Conservation (phyloP, 1,139 yeast genomes). For the Sugiyamaella neomexicana region DNA sequence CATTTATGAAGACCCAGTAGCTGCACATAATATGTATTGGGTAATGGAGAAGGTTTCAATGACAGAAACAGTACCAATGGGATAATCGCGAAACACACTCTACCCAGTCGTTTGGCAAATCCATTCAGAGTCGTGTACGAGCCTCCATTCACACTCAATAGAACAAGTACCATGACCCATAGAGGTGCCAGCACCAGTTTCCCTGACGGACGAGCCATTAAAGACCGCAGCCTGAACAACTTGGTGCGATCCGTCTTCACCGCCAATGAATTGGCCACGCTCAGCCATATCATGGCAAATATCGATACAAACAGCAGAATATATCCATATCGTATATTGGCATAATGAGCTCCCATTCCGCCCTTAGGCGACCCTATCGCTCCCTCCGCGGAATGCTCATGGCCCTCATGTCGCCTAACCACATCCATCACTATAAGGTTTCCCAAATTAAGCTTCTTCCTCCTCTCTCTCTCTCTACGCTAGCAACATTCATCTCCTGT, state of each 20-base stretch:
- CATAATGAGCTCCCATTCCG: constrained; percentile 36
- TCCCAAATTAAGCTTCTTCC: neutral
- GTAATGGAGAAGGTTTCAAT: constrained; percentile 60
- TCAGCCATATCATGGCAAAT: constrained; percentile 31
- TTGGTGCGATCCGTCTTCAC: constrained; percentile 19
- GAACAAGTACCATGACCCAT: constrained; percentile 38
- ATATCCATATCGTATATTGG: constrained; percentile 53
- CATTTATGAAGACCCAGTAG: constrained; percentile 71
- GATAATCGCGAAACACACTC: constrained; percentile 63
- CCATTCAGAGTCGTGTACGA: constrained; percentile 22
- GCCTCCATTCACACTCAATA: neutral
- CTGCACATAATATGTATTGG: constrained; percentile 56
- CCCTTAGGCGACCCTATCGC: neutral
- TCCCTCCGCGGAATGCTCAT: constrained; percentile 26
- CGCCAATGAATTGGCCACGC: constrained; percentile 4
- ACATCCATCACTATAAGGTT: constrained; percentile 2
- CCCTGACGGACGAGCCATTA: constrained; percentile 28
- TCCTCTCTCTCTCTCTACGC: neutral
- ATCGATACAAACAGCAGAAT: constrained; percentile 44
- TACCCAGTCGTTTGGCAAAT: constrained; percentile 45
- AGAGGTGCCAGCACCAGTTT: constrained; percentile 38
- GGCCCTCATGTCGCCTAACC: constrained; percentile 38
- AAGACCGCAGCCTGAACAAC: constrained; percentile 17
- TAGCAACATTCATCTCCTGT: neutral
- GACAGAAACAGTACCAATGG: constrained; percentile 66